Percentiles rank a stretch among this genome's conserved stretches.
phyloP scores from a whole-genome alignment of 257 asterid species.

The Nyctanthes arbortristis region DNA sequence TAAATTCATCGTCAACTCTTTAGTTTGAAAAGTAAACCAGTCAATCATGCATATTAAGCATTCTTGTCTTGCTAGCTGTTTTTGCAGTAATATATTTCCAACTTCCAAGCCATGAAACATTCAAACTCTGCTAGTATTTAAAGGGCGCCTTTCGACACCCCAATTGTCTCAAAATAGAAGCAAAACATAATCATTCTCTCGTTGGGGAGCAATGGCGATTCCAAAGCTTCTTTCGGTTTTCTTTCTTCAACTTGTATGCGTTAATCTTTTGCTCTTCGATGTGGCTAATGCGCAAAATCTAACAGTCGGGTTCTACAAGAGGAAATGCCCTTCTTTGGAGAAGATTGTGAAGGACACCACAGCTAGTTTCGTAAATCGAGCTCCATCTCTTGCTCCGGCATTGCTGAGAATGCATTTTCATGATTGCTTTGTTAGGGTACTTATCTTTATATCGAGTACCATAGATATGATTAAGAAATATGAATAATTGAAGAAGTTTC shows the following conservation, averaged over 20 bases:
- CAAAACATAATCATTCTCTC: neutral
- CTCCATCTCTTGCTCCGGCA: constrained; percentile 58
- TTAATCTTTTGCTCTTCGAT: constrained; percentile 7
- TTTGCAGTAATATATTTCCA: neutral
- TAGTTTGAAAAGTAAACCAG: neutral
- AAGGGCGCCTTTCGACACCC: neutral
- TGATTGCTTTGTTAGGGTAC: constrained; percentile 69
- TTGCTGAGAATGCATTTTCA: constrained; percentile 69
- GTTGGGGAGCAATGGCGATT: constrained; percentile 26
- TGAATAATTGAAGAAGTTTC: too few species aligned
- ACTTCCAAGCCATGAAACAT: neutral
- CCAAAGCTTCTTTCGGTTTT: constrained; percentile 28
- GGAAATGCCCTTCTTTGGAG: constrained; percentile 47
- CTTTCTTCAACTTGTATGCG: constrained; percentile 17
- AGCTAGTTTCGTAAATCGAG: constrained; percentile 26
- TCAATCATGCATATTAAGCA: neutral
- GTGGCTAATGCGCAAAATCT: constrained; percentile 35
- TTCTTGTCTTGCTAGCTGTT: neutral
- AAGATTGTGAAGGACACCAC: constrained; percentile 36
- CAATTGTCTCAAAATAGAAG: neutral
- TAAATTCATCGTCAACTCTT: neutral
- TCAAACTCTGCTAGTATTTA: neutral
- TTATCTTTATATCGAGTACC: neutral
- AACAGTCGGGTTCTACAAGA: constrained; percentile 32
- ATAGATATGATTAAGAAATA: too few species aligned